A percentile compares a stretch with the other conserved stretches of the same genome.
Conservation (phyloP, 2,329 filamentous ascomycete genomes). For the Phyllosticta citribraziliensis region DNA sequence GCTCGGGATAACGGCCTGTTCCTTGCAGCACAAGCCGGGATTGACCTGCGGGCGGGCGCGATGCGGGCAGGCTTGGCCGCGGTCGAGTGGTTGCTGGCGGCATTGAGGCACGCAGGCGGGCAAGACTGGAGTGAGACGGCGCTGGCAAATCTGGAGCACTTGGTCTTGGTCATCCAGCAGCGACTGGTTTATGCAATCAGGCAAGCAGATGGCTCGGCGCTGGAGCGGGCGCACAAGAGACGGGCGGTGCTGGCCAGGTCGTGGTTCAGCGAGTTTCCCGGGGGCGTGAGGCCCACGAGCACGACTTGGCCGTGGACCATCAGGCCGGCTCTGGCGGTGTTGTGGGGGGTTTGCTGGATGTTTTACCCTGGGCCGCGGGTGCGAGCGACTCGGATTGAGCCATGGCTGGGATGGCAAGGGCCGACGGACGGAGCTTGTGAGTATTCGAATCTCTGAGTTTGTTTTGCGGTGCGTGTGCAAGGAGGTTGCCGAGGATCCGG, state of each 20-base stretch:
- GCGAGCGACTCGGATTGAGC: not conserved
- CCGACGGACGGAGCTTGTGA: conserved; percentile 6
- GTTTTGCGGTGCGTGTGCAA: not conserved
- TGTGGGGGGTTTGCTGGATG: conserved; percentile 37
- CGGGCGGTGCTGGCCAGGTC: conserved; percentile 14
- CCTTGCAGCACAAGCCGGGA: not conserved
- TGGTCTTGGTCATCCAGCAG: not conserved
- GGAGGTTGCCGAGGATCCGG: not conserved
- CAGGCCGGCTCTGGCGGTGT: conserved; percentile 32
- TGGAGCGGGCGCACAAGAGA: not conserved
- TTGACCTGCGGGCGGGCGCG: not conserved
- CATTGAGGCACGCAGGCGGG: not conserved
- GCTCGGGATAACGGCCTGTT: not conserved
- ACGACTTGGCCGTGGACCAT: conserved; percentile 37
- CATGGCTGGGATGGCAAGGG: not conserved
- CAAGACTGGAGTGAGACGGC: not conserved
- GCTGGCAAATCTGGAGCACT: not conserved
- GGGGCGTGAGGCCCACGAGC: conserved; percentile 23
- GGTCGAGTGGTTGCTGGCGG: conserved; percentile 1
- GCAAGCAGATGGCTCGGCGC: not conserved
- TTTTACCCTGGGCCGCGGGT: conserved; percentile 18
- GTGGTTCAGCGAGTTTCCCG: conserved; percentile 33
- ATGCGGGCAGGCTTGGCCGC: not conserved
- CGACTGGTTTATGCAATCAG: not conserved
- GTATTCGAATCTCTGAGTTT: not conserved